Base-by-base conservation (phyloP, 2,329 filamentous ascomycete species). In the Epichloe sylvatica region DNA sequence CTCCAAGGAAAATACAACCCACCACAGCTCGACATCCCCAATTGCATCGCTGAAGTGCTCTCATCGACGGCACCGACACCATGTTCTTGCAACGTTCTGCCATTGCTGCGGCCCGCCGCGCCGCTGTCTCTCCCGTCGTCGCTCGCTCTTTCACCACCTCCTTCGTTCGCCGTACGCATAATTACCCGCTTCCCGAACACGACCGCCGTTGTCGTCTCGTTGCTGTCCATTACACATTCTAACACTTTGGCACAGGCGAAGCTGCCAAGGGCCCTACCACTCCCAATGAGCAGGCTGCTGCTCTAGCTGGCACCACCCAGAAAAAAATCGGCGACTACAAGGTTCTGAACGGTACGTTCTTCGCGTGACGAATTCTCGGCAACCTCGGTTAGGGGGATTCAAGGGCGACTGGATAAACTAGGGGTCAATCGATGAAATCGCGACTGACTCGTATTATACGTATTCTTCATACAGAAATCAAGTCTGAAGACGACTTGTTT, bases 401-500 rank as follows among this genome's bases (percentile, higher is more conserved):
- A 34, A 25, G 17, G 9, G 15, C 43, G 30, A 38, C 43, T 36
- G 48, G 15, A n/a, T 19, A 35, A 38, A 15, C 13, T 23, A 38
- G 38, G 34, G n/a, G 49, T 44, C 23, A 43, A 39, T 47, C 43
- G 39, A 23, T 12, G 37, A 33, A 19, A 3, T 30, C 13, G 46
- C 36, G 51, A 52, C 58, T 61, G 54, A 58, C 53, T 25, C 23
- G 23, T 8, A 25, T 25, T 3, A 25, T 49, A 53, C 39, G 39
- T 36, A n/a, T 37, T 50, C 21, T 42, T 41, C 46, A 15, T 53
- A 58, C 68, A 98, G 92, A 97, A 62, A 79, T 98, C 73, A 84
- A 84, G 74, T 71, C 66, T 57, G 78, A 84, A 59, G 77, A 80
- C n/a, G 92, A 98, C 70, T 86, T 98, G 52, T 59, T 94, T 57